Evolutionary conservation across 78 protist species (phyloP), one percentile per base, ranked within the genome.

Genomic region (Creolimax fragrantissima): DNA sequence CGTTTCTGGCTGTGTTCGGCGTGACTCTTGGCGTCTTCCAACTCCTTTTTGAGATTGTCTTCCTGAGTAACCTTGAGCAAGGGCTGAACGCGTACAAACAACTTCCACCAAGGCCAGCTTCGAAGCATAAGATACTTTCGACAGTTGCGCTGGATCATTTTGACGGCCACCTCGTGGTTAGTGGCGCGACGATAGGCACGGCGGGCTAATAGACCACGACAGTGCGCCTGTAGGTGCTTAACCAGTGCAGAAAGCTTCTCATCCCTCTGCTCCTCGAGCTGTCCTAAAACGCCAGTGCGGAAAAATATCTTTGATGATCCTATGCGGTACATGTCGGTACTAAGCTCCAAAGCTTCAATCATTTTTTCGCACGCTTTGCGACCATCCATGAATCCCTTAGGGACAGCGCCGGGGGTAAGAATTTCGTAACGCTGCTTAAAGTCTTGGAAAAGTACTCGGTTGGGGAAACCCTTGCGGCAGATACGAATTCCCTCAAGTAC

Each of bases 401-500:
- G 96, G 93, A 81, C 47, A 84, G 90, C 94, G 43, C 93, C 95
- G 2, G 96, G 93, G 6, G 94, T 93, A 42, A 96, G 94, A 90
- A 96, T 86, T 81, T 95, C 94, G 95, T 96, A 96, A 85, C 98
- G 95, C 93, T 95, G 94, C 85, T 92, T 91, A 91, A 96, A 96
- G 89, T 95, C 97, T 39, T 92, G 88, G 94, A 95, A 96, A 45
- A 92, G 92, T 67, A 96, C 66, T 81, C 98, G 93, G 94, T 95
- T 95, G 43, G 98, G 98, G 97, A 95, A 96, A 45, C 98, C 98
- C 86, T 95, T 91, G 89, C 98, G 96, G 42, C 94, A 88, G 81
- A 96, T 96, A 89, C 98, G 97, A n/a, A 96, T 95, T 90, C 98
- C 98, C 93, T 97, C 99, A 89, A 97, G 96, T 45, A 98, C 97